These are phyloP conservation scores for Cordyceps pruinosa DNA, from an alignment of 2,329 filamentous ascomycete species.

Conservation along the genomic window DNA sequence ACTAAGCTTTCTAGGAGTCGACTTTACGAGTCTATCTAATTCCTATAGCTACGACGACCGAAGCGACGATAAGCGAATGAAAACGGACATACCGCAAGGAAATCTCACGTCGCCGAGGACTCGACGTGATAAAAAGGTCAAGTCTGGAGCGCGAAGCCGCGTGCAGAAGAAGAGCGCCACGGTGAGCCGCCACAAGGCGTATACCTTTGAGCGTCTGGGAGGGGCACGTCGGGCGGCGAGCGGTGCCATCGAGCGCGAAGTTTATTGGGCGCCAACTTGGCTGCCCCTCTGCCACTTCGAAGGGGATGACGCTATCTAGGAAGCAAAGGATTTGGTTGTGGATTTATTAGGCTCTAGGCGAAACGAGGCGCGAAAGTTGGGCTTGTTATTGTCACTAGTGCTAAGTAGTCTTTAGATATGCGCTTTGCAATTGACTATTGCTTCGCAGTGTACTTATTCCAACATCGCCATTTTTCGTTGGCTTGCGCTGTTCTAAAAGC, in stretches of 20 bases:
- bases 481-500: no score
- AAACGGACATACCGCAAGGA: background rate
- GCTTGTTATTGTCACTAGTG: no score
- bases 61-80: background rate
- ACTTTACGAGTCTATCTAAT: constrained; percentile 7
- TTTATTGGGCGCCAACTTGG: background rate
- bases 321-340: no score
- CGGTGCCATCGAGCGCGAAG: background rate
- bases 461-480: no score
- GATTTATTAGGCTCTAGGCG: no score
- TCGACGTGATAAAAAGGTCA: background rate
- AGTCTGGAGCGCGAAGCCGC: background rate
- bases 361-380: no score
- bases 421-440: no score
- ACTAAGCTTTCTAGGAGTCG: background rate
- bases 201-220: background rate
- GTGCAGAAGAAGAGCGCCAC: background rate
- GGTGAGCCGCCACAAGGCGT: background rate
- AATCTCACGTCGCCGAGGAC: background rate
- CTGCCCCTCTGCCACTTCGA: background rate
- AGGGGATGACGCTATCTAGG: no score
- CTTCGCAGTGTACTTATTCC: no score
- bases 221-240: background rate
- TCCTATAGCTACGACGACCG: background rate
- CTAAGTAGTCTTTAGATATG: no score